phyloP scores from a whole-genome alignment of 2,329 filamentous ascomycete species.

The Xylaria sp. region DNA sequence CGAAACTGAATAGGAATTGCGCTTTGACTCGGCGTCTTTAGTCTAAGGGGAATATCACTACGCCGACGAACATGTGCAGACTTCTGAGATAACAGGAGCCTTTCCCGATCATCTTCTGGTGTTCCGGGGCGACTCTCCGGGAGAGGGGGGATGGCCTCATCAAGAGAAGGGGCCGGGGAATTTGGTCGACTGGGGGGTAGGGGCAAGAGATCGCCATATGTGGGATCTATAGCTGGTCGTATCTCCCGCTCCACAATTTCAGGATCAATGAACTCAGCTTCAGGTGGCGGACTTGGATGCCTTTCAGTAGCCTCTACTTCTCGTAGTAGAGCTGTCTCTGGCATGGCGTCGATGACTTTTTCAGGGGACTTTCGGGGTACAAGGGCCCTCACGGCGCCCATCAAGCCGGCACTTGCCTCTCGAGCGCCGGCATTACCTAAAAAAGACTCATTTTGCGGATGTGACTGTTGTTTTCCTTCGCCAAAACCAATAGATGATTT shows the following conservation, averaged over 20 bases:
- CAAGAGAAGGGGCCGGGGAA: constrained; percentile 55
- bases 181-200: constrained; percentile 70
- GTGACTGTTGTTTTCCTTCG: constrained; percentile 49
- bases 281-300: constrained; percentile 41
- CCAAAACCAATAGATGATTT: constrained; percentile 55
- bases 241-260: constrained; percentile 68
- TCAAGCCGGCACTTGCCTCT: constrained; percentile 75
- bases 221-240: constrained; percentile 73
- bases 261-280: constrained; percentile 61
- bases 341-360: constrained; percentile 60
- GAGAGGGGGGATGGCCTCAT: constrained; percentile 60
- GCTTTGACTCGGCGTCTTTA: constrained; percentile 66
- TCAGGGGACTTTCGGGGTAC: constrained; percentile 55
- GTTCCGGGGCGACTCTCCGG: constrained; percentile 71
- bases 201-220: constrained; percentile 72
- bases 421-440: constrained; percentile 77
- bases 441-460: constrained; percentile 65
- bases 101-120: constrained; percentile 58
- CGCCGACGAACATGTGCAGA: constrained; percentile 60
- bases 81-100: constrained; percentile 52
- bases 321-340: constrained; percentile 53
- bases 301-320: constrained; percentile 40
- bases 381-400: constrained; percentile 60
- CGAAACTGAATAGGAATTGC: constrained; percentile 68
- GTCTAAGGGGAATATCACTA: constrained; percentile 61